These are phyloP conservation scores for Syzygium aqueum DNA, from an alignment of 345 rosid species.

Conservation along the genomic window DNA sequence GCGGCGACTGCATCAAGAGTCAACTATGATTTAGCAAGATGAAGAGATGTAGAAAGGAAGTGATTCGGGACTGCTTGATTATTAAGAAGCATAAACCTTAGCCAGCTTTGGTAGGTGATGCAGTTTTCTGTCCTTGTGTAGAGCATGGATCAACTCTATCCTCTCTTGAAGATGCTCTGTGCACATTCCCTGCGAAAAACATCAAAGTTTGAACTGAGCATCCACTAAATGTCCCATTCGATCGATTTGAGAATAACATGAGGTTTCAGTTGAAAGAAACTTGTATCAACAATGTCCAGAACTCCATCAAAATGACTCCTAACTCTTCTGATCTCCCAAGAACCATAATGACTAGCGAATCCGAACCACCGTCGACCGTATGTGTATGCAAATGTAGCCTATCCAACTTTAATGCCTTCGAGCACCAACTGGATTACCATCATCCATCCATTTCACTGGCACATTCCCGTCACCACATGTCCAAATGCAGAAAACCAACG, in stretches of 20 bases:
- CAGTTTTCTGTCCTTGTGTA: constrained; percentile 59
- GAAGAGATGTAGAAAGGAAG: neutral
- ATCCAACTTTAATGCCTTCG: neutral
- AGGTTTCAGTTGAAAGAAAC: neutral
- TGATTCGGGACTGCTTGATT: neutral
- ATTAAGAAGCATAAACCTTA: constrained; percentile 31
- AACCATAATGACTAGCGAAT: neutral
- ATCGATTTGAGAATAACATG: neutral
- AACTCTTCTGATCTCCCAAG: neutral
- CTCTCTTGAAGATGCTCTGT: constrained; percentile 58
- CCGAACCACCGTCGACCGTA: neutral
- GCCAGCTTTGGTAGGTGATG: constrained; percentile 60
- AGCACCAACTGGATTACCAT: neutral
- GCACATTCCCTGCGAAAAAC: constrained; percentile 41
- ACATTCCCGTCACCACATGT: neutral
- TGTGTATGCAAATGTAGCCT: neutral
- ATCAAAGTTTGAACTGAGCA: neutral
- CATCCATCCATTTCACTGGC: neutral
- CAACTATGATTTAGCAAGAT: neutral
- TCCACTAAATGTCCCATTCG: neutral
- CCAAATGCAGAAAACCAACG: neutral
- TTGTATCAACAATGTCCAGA: neutral
- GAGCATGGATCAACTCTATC: constrained; percentile 53
- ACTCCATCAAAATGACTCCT: neutral
- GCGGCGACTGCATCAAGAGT: constrained; percentile 39